Evolutionary conservation across 139 green algal species (phyloP).

Genomic region (Mychonastes homosphaera): DNA sequence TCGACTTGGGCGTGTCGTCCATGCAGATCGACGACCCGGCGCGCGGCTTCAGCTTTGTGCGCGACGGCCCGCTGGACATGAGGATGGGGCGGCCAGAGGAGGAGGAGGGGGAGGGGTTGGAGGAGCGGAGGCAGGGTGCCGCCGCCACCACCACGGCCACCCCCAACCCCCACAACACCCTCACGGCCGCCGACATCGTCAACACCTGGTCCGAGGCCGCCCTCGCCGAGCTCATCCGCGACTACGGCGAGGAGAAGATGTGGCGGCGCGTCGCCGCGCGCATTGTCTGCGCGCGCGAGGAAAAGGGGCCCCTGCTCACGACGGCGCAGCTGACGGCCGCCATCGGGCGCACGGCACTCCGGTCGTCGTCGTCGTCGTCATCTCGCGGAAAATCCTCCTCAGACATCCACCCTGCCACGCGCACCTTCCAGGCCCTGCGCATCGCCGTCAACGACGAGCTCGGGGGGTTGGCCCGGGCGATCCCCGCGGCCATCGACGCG

Average conservation of each 20-base stretch:
- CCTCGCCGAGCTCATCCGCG: slow-evolving; percentile 69
- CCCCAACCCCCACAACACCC: background rate
- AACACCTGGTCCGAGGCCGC: slow-evolving; percentile 78
- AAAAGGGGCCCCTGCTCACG: slow-evolving; percentile 50
- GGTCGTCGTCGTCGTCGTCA: no score
- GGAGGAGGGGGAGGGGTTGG: no score
- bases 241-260: slow-evolving; percentile 87
- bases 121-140: no score
- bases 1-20: slow-evolving; percentile 91
- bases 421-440: slow-evolving; percentile 82
- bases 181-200: slow-evolving; percentile 38
- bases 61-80: slow-evolving; percentile 83
- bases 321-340: slow-evolving; percentile 54
- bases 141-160: no score
- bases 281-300: slow-evolving; percentile 34
- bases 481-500: slow-evolving; percentile 30
- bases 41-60: slow-evolving; percentile 84
- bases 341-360: slow-evolving; percentile 41
- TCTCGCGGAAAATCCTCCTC: no score
- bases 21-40: slow-evolving; percentile 89
- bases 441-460: slow-evolving; percentile 97
- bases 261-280: slow-evolving; percentile 60
- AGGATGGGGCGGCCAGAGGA: slow-evolving; percentile 88
- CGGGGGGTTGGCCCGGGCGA: slow-evolving; percentile 33
- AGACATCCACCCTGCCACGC: slow-evolving; percentile 83